A percentile compares a stretch with the other conserved stretches of the same genome.
These are phyloP conservation scores for Sistotremastrum niveocremeum DNA, from an alignment of 768 basidiomycete genomes.

Conservation along the genomic window DNA sequence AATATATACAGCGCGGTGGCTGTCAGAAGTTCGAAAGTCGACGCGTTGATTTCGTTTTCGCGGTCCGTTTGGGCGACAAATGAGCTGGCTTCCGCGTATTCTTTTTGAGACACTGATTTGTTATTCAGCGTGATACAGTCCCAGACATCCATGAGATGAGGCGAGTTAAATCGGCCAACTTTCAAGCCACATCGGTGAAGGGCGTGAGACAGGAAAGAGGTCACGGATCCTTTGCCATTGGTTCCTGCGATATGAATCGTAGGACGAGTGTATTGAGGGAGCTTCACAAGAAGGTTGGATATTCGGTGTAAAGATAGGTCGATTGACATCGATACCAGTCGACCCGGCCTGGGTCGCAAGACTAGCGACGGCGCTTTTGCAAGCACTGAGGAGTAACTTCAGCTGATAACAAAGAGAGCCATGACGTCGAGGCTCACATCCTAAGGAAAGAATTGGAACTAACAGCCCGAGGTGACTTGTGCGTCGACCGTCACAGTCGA, in stretches of 20 bases:
- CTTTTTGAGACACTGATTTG: slow-evolving; percentile 29
- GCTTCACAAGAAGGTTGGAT: slow-evolving; percentile 30
- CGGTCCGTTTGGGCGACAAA: slow-evolving; percentile 37
- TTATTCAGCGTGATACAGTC: slow-evolving; percentile 69
- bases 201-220: slow-evolving; percentile 69
- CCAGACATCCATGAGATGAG: slow-evolving; percentile 66
- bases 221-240: slow-evolving; percentile 94
- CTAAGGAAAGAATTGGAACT: no score
- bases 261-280: slow-evolving; percentile 59
- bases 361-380: no score
- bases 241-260: slow-evolving; percentile 90
- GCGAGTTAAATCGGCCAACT: slow-evolving; percentile 83
- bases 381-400: no score
- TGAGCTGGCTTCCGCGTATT: slow-evolving; percentile 34
- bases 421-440: no score
- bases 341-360: no score
- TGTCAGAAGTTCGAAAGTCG: slow-evolving; percentile 76
- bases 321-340: slow-evolving; percentile 36
- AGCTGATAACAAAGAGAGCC: no score
- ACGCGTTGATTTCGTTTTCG: slow-evolving; percentile 33
- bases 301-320: slow-evolving; percentile 56
- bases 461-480: no score
- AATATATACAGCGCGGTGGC: slow-evolving; percentile 70
- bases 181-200: slow-evolving; percentile 39
- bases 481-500: no score